Evolutionary conservation across 768 basidiomycete genomes (phyloP).

Genomic region (Panus rudis): DNA sequence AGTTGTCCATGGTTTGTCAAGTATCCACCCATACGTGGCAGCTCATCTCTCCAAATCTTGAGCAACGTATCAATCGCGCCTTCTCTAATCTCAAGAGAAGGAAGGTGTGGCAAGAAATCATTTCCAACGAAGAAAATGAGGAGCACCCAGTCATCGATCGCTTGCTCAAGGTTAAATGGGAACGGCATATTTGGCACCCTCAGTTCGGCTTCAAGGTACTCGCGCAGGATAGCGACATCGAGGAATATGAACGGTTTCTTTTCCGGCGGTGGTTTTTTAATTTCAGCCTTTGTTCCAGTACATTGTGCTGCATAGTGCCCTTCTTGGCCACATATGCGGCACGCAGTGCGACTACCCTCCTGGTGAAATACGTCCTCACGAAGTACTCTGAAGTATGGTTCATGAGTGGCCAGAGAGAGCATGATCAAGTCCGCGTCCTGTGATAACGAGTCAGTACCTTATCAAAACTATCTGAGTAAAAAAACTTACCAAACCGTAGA

Average conservation of each 20-base stretch:
- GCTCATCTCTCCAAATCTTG: conserved; percentile 90
- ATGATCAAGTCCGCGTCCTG: conserved; percentile 99
- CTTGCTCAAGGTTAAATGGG: conserved; percentile 89
- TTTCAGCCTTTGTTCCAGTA: conserved; percentile 68
- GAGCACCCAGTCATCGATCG: conserved; percentile 99
- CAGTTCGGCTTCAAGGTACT: conserved; percentile 96
- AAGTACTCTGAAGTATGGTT: conserved; percentile 95
- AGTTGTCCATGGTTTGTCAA: conserved; percentile 89
- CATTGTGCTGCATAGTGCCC: conserved; percentile 96
- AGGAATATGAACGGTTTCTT: conserved; percentile 99
- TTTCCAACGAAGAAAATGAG: conserved; percentile 99
- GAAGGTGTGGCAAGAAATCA: conserved; percentile 97
- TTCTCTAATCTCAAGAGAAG: conserved; percentile 97
- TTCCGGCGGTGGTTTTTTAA: conserved; percentile 59
- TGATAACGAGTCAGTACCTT: conserved; percentile 9
- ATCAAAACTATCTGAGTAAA: not conserved
- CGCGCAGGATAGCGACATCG: conserved; percentile 90
- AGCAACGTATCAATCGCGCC: conserved; percentile 97
- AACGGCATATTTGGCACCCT: conserved; percentile 72
- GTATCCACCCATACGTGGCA: conserved; percentile 96
- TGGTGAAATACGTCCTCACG: conserved; percentile 97
- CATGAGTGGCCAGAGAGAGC: conserved; percentile 96
- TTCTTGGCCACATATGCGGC: conserved; percentile 89
- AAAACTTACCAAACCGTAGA: conserved; percentile 82
- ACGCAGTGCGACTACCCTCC: conserved; percentile 64